Conservation (phyloP, 495 filamentous ascomycete genomes). For the Glutinoglossum americanum region DNA sequence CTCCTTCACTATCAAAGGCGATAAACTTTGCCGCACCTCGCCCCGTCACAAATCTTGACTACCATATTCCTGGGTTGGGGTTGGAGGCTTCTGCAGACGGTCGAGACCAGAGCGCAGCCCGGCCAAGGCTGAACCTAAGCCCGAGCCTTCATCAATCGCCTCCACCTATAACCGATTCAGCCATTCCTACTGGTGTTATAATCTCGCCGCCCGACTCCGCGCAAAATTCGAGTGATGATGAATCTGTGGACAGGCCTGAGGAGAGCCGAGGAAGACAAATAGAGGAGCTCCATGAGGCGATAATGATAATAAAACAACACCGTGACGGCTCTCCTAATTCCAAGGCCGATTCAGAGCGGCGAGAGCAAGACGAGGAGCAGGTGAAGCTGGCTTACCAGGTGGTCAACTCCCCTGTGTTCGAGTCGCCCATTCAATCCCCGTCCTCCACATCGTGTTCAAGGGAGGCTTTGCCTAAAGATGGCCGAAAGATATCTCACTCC, state of each 20-base stretch:
- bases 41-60: neutral
- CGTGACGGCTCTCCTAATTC: conserved; percentile 36
- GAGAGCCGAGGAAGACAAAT: conserved; percentile 30
- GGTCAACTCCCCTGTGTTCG: neutral
- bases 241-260: conserved; percentile 22
- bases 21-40: neutral
- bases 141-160: conserved; percentile 51
- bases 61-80: neutral
- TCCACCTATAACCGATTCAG: conserved; percentile 45
- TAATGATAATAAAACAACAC: conserved; percentile 54
- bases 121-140: conserved; percentile 22
- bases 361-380: neutral
- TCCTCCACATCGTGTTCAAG: neutral
- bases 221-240: conserved; percentile 65
- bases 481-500: conserved; percentile 54
- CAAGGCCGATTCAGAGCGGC: neutral
- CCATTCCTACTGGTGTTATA: conserved; percentile 58
- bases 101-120: neutral
- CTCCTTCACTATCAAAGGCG: conserved; percentile 23
- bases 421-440: neutral
- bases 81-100: neutral
- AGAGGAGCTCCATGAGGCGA: conserved; percentile 59
- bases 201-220: conserved; percentile 76
- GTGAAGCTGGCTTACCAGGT: neutral
- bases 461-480: conserved; percentile 28